Evolutionary conservation across 805 yeast genomes (phyloP).

Genomic region (Candida mattraensis): DNA sequence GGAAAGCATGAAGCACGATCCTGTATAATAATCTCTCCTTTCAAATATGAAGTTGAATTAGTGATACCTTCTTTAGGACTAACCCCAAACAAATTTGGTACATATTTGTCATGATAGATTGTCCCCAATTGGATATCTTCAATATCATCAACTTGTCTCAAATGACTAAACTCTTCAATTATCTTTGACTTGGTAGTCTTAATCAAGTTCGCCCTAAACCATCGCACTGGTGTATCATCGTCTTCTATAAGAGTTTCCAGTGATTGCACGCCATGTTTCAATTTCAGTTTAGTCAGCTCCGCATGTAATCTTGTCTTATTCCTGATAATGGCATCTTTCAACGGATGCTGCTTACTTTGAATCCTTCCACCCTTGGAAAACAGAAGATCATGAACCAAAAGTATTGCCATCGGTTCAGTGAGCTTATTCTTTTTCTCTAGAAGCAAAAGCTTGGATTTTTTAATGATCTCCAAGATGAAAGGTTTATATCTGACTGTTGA

Average conservation of each 20-base stretch:
- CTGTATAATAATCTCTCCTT: constrained; percentile 85
- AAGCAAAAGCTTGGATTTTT: constrained; percentile 63
- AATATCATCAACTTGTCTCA: constrained; percentile 47
- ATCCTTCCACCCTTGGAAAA: constrained; percentile 76
- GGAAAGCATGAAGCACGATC: constrained; percentile 98
- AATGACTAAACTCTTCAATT: constrained; percentile 40
- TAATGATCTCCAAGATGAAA: constrained; percentile 60
- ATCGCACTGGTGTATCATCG: constrained; percentile 71
- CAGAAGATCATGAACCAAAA: constrained; percentile 79
- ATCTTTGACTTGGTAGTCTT: constrained; percentile 43
- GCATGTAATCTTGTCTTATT: constrained; percentile 81
- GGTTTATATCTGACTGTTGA: constrained; percentile 75
- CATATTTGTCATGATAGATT: constrained; percentile 69
- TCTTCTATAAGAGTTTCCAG: constrained; percentile 54
- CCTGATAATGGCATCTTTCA: constrained; percentile 76
- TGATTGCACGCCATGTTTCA: constrained; percentile 64
- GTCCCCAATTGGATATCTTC: constrained; percentile 48
- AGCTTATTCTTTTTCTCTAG: constrained; percentile 47
- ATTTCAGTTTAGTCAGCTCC: constrained; percentile 74
- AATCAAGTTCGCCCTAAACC: constrained; percentile 76
- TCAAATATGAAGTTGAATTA: constrained; percentile 62
- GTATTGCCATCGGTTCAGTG: constrained; percentile 52
- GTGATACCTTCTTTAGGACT: constrained; percentile 75
- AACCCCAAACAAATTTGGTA: constrained; percentile 79
- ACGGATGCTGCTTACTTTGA: constrained; percentile 84